These are phyloP conservation scores for Nyssa sinensis DNA, from an alignment of 148 eudicot genomes.

Conservation along the genomic window DNA sequence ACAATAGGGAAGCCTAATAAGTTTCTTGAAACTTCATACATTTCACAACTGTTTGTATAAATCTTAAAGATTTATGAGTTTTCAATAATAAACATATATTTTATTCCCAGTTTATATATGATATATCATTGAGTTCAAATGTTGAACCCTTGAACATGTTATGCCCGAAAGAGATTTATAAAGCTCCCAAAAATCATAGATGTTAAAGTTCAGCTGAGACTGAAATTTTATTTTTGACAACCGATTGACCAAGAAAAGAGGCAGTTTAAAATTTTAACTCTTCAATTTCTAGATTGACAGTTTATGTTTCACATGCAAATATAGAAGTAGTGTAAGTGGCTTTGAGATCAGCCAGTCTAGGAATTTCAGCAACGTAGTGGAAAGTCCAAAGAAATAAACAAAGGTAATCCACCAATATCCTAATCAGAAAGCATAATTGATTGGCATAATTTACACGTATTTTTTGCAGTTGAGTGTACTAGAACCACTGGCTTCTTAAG, in stretches of 20 bases:
- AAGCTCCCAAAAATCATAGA: neutral
- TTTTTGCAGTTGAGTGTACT: neutral
- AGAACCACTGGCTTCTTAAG: constrained; percentile 3
- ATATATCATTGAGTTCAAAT: neutral
- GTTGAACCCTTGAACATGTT: neutral
- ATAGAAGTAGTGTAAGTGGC: neutral
- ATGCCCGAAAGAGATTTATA: neutral
- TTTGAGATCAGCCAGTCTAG: neutral
- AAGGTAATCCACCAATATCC: neutral
- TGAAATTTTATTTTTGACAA: neutral
- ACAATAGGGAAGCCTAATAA: neutral
- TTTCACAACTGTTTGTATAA: neutral
- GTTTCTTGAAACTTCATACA: neutral
- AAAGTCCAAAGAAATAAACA: neutral
- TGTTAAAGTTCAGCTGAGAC: neutral
- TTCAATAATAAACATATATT: neutral
- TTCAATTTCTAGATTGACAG: neutral
- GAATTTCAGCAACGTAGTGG: neutral
- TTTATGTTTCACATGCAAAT: neutral
- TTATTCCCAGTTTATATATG: neutral
- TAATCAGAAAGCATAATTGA: neutral
- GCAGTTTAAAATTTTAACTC: neutral
- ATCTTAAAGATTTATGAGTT: neutral
- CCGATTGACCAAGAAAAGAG: neutral
- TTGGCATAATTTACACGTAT: neutral